A percentile compares a stretch with the other conserved stretches of the same genome.
Conservation (phyloP, 106 monocot species). For the Allium cepa region DNA sequence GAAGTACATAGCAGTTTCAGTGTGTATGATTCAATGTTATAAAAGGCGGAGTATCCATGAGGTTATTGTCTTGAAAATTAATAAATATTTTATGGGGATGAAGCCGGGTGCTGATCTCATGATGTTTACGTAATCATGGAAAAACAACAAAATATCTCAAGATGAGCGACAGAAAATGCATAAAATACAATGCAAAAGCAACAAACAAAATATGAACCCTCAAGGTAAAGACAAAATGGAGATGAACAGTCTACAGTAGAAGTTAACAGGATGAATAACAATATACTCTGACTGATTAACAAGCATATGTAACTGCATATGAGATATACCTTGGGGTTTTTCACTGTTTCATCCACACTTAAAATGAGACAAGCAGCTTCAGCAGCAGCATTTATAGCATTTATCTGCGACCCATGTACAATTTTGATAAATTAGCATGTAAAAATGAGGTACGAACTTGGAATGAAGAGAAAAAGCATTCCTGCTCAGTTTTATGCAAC, state of each 20-base stretch:
- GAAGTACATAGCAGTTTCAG: too few relatives aligned
- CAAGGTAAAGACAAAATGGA: not conserved
- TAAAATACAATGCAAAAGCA: too few relatives aligned
- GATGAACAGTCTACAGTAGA: not conserved
- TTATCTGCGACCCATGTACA: slow-evolving; percentile 48
- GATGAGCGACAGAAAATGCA: too few relatives aligned
- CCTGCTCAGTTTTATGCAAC: not conserved
- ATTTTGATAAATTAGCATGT: not conserved
- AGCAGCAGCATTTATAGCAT: slow-evolving; percentile 98
- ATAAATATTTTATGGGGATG: too few relatives aligned
- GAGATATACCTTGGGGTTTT: slow-evolving; percentile 83
- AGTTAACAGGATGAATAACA: not conserved
- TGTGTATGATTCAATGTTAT: too few relatives aligned
- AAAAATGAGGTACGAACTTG: not conserved
- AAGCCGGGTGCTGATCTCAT: too few relatives aligned
- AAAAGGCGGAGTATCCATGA: too few relatives aligned
- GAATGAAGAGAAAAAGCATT: not conserved
- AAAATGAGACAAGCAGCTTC: slow-evolving; percentile 95
- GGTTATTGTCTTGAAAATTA: too few relatives aligned
- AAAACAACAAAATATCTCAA: too few relatives aligned
- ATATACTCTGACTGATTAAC: not conserved
- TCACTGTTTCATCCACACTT: slow-evolving; percentile 98
- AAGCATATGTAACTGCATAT: not conserved
- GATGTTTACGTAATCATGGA: too few relatives aligned
- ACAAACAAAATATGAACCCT: not conserved